Conservation (phyloP, 257 asterid species). For the Henckelia pumila region DNA sequence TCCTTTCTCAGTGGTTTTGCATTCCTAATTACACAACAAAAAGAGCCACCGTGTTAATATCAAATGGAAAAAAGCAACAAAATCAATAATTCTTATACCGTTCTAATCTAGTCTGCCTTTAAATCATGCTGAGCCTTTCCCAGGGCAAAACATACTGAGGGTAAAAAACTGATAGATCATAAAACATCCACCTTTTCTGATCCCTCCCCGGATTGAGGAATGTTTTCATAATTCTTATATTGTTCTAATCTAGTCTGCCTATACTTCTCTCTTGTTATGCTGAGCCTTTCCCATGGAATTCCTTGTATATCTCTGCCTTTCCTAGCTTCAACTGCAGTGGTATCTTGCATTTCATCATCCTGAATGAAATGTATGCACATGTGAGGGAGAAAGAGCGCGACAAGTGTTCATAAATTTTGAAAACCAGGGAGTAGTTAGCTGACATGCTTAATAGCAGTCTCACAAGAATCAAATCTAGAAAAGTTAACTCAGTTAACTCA, state of each 20-base stretch:
- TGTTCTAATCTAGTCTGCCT: conserved; percentile 76
- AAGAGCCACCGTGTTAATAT: background rate
- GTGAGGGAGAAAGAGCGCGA: background rate
- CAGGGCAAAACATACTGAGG: background rate
- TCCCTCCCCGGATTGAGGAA: conserved; percentile 71
- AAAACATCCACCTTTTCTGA: conserved; percentile 57
- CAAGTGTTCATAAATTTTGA: background rate
- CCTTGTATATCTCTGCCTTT: conserved; percentile 92
- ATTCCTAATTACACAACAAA: conserved; percentile 43
- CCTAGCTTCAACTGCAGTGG: conserved; percentile 89
- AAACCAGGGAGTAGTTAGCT: conserved; percentile 1
- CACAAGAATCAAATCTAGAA: conserved; percentile 8
- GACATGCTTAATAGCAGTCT: background rate
- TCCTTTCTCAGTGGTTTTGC: conserved; percentile 66
- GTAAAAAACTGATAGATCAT: conserved; percentile 1
- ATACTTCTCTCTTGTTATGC: conserved; percentile 75
- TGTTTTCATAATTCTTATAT: conserved; percentile 78
- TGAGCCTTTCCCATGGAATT: conserved; percentile 91
- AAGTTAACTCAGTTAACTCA: conserved; percentile 4
- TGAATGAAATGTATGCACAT: conserved; percentile 31
- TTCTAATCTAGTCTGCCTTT: background rate
- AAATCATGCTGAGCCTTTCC: background rate
- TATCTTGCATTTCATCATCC: conserved; percentile 68
- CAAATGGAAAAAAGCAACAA: background rate
- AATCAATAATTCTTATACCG: background rate